Base-by-base conservation (phyloP, 306 rosid species). In the Lathyrus oleraceus region DNA sequence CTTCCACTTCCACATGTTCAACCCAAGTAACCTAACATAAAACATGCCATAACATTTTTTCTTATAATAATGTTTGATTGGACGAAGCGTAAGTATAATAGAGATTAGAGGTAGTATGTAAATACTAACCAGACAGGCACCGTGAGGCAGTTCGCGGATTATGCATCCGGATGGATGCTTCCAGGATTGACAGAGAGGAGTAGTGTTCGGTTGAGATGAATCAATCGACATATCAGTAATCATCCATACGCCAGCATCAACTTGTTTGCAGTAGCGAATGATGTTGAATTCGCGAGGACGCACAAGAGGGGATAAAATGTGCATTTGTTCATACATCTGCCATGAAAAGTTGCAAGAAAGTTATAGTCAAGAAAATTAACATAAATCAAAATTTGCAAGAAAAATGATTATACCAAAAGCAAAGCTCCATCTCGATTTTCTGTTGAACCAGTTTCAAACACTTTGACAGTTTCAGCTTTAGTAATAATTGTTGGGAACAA, bases 1-100 rank as follows among this genome's bases (percentile, higher is more conserved):
- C 89, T 42, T 88, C 89, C 68, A 93, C 87, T 65, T 85, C 88
- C 43, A 90, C 94, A 52, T 87, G 98, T 38, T 93, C 97, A 6
- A 87, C 76, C 97, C 98, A 93, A 3, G 87, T 87, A 23, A 93
- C 69, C 96, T 93, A 70, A 44, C 45, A 62, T 44, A 76, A 14
- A 47, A 17, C n/a, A 8, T 32, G 21, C 6, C 32, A 60, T 39
- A 16, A 25, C 23, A 19, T 51, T 12, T 51, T 5, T 19, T 2
- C 2, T 21, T 2, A 21, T 21, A 21, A 21, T 21, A 21, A 21
- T 21, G 23, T 1, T 21, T 21, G 1, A 23, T 23, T n/a, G n/a
- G n/a, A n/a, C n/a, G n/a, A n/a, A n/a, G n/a, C n/a, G n/a, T n/a
- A n/a, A n/a, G 25, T 10, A 39, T 39, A 10, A 10, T 9, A 10